Evolutionary conservation across 2,329 filamentous ascomycete genomes (phyloP).

Genomic region (Elsinoe ampelina): DNA sequence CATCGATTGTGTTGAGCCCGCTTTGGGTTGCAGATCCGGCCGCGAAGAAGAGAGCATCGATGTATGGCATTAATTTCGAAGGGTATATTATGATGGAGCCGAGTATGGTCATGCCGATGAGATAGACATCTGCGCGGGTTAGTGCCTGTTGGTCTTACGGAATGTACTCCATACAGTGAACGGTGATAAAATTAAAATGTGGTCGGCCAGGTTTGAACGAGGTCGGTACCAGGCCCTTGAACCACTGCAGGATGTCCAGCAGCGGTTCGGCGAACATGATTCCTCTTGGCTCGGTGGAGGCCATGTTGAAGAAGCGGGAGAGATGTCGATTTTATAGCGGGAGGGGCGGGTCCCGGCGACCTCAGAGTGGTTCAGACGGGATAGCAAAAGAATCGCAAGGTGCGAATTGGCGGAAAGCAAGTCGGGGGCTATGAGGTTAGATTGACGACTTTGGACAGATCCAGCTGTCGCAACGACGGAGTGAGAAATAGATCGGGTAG

Average conservation of each 20-base stretch:
- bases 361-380: neutral
- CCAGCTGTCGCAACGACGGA: neutral
- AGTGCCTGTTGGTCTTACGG: neutral
- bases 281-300: neutral
- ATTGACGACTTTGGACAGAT: neutral
- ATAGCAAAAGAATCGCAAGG: neutral
- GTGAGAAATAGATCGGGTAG: neutral
- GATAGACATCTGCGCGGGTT: constrained; percentile 57
- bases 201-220: constrained; percentile 35
- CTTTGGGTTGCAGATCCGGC: constrained; percentile 82
- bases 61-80: constrained; percentile 57
- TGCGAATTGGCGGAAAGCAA: neutral
- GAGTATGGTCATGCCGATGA: constrained; percentile 62
- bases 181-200: constrained; percentile 71
- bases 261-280: constrained; percentile 13
- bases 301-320: neutral
- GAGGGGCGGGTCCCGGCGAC: neutral
- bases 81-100: constrained; percentile 70
- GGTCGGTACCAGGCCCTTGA: constrained; percentile 14
- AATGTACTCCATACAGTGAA: constrained; percentile 55
- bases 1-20: constrained; percentile 67
- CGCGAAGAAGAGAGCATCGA: constrained; percentile 84
- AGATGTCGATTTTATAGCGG: neutral
- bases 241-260: constrained; percentile 1
- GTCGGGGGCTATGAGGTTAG: too few species aligned